Conservation (phyloP, 495 filamentous ascomycete species). For the Poronia punctata region DNA sequence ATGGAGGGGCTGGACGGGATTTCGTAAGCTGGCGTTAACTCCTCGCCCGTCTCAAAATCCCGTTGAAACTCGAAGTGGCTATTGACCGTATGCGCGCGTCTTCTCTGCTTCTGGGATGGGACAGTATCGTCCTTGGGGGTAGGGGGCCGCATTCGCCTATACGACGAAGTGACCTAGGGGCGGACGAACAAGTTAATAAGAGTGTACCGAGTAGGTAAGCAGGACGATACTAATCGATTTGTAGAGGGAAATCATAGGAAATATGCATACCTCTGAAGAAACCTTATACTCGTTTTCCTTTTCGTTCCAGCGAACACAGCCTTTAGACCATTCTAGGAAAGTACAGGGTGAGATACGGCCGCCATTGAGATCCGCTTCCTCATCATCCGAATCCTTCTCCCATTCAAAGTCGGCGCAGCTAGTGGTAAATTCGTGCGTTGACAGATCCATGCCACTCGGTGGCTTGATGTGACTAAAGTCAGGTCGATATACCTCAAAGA, state of each 20-base stretch:
- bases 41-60: slow-evolving; percentile 14
- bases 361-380: slow-evolving; percentile 11
- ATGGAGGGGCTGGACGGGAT: slow-evolving; percentile 17
- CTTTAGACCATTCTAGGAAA: slow-evolving; percentile 14
- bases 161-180: slow-evolving; percentile 6
- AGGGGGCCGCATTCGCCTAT: slow-evolving; percentile 10
- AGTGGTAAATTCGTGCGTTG: background rate
- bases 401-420: slow-evolving; percentile 4
- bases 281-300: slow-evolving; percentile 1
- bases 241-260: background rate
- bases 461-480: slow-evolving; percentile 7
- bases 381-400: slow-evolving; percentile 15
- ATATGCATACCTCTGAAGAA: slow-evolving; percentile 8
- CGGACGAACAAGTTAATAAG: background rate
- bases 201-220: background rate
- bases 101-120: too few relatives aligned
- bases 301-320: slow-evolving; percentile 7
- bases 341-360: slow-evolving; percentile 18
- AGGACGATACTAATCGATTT: background rate
- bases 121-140: background rate
- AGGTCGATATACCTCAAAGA: slow-evolving; percentile 13
- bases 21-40: slow-evolving; percentile 17
- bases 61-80: background rate
- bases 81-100: slow-evolving; percentile 1
- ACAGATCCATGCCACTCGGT: slow-evolving; percentile 9